Percentiles rank a stretch among this genome's conserved stretches.
phyloP scores from a whole-genome alignment of 2,329 filamentous ascomycete genomes.

The Escovopsis sp. region DNA sequence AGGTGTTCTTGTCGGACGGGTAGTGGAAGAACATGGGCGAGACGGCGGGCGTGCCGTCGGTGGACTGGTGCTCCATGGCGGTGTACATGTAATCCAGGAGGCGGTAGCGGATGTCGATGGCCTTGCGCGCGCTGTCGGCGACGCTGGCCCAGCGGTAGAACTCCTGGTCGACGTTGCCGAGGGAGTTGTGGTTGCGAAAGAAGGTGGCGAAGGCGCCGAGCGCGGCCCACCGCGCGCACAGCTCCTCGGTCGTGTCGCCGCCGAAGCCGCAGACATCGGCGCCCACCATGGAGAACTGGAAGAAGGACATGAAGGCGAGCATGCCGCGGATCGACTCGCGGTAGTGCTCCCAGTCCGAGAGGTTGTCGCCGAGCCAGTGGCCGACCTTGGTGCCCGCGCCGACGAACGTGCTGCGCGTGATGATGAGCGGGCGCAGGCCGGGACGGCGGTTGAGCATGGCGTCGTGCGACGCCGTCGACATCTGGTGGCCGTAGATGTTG shows the following conservation, averaged over 20 bases:
- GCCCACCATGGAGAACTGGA: slow-evolving; percentile 54
- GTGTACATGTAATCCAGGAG: slow-evolving; percentile 78
- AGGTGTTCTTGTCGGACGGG: slow-evolving; percentile 32
- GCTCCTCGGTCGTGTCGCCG: slow-evolving; percentile 42
- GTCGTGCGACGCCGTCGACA: slow-evolving; percentile 62
- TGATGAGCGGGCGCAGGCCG: slow-evolving; percentile 64
- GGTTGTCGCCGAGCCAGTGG: slow-evolving; percentile 72
- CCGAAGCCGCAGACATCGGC: slow-evolving; percentile 67
- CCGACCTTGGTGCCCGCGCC: slow-evolving; percentile 62
- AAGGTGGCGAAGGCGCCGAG: slow-evolving; percentile 58
- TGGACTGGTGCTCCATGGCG: slow-evolving; percentile 43
- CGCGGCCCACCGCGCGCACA: slow-evolving; percentile 54
- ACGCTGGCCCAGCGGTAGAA: slow-evolving; percentile 56
- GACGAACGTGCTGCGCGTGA: slow-evolving; percentile 67
- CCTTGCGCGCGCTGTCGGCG: slow-evolving; percentile 46
- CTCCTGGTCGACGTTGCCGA: slow-evolving; percentile 36
- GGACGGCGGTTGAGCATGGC: slow-evolving; percentile 50
- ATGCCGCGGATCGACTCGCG: slow-evolving; percentile 65
- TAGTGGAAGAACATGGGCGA: slow-evolving; percentile 62
- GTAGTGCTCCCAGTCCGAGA: slow-evolving; percentile 56
- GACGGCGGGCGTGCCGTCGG: slow-evolving; percentile 47
- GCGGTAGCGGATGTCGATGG: slow-evolving; percentile 57
- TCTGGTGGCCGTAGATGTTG: slow-evolving; percentile 62
- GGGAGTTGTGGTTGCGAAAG: slow-evolving; percentile 52
- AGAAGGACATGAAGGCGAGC: slow-evolving; percentile 53